Conservation (phyloP, 164 flowering plant species). For the Berberis vulgaris region DNA sequence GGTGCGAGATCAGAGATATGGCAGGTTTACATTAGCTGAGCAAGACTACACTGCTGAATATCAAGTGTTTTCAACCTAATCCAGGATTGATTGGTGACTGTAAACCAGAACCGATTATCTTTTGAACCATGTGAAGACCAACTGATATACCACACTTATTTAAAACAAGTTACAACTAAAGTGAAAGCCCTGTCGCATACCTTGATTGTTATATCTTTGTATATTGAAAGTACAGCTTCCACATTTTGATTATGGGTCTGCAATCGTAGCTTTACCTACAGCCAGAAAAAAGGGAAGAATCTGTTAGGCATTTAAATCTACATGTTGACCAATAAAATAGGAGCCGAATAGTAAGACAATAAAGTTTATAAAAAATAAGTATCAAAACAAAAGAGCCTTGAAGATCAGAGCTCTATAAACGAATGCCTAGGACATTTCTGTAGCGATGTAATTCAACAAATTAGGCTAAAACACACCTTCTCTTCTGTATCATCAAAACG, state of each 20-base stretch:
- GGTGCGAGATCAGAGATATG: too few relatives aligned
- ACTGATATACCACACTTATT: neutral
- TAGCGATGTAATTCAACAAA: neutral
- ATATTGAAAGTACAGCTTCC: constrained; percentile 73
- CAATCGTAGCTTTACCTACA: constrained; percentile 80
- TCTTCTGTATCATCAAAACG: constrained; percentile 99
- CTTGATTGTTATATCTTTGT: constrained; percentile 60
- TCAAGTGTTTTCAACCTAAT: too few relatives aligned
- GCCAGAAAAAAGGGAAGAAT: constrained; percentile 2
- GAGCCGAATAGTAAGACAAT: too few relatives aligned
- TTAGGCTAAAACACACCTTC: constrained; percentile 38
- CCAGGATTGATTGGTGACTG: too few relatives aligned
- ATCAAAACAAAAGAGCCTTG: too few relatives aligned
- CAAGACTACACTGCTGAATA: too few relatives aligned
- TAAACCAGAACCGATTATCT: too few relatives aligned
- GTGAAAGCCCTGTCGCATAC: constrained; percentile 19
- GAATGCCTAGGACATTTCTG: too few relatives aligned
- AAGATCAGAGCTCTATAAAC: too few relatives aligned
- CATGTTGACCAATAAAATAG: neutral
- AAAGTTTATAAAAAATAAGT: too few relatives aligned
- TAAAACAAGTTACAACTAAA: neutral
- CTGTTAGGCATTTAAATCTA: neutral
- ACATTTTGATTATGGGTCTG: constrained; percentile 78
- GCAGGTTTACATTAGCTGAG: too few relatives aligned
- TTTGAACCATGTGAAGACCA: too few relatives aligned